Conservation (phyloP, 2,329 filamentous ascomycete genomes). For the Aureobasidium sp. region DNA sequence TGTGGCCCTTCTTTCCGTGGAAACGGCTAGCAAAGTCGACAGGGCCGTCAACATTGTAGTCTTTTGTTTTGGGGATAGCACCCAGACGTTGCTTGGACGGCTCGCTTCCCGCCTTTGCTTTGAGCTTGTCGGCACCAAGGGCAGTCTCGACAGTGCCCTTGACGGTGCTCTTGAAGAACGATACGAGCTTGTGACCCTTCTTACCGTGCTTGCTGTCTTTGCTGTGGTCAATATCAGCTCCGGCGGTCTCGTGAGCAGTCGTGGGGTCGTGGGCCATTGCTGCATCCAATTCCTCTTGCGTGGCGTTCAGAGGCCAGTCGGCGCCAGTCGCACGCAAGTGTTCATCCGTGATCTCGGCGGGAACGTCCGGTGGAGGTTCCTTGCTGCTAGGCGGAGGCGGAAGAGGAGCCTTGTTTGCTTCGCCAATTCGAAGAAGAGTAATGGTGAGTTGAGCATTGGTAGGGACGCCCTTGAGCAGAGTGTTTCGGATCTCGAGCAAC, state of each 20-base stretch:
- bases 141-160: slow-evolving; percentile 67
- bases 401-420: slow-evolving; percentile 71
- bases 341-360: slow-evolving; percentile 43
- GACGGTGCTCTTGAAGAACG: slow-evolving; percentile 61
- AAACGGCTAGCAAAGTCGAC: slow-evolving; percentile 69
- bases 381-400: slow-evolving; percentile 50
- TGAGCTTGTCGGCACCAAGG: slow-evolving; percentile 62
- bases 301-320: slow-evolving; percentile 54
- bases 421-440: slow-evolving; percentile 73
- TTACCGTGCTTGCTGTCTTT: slow-evolving; percentile 44
- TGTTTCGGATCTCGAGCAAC: slow-evolving; percentile 66
- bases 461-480: slow-evolving; percentile 71
- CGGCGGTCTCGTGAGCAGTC: slow-evolving; percentile 43
- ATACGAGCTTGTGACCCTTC: slow-evolving; percentile 47
- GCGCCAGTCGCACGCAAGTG: slow-evolving; percentile 47
- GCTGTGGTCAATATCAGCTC: slow-evolving; percentile 46
- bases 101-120: slow-evolving; percentile 55
- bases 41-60: slow-evolving; percentile 52
- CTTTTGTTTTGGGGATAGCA: slow-evolving; percentile 50
- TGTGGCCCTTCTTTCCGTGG: slow-evolving; percentile 63
- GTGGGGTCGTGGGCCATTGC: slow-evolving; percentile 47
- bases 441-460: slow-evolving; percentile 80
- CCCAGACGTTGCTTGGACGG: slow-evolving; percentile 66
- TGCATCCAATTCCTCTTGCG: slow-evolving; percentile 57
- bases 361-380: slow-evolving; percentile 42